Base-by-base conservation (phyloP, 208 protist genomes). In the Vickermania ingenoplastis region DNA sequence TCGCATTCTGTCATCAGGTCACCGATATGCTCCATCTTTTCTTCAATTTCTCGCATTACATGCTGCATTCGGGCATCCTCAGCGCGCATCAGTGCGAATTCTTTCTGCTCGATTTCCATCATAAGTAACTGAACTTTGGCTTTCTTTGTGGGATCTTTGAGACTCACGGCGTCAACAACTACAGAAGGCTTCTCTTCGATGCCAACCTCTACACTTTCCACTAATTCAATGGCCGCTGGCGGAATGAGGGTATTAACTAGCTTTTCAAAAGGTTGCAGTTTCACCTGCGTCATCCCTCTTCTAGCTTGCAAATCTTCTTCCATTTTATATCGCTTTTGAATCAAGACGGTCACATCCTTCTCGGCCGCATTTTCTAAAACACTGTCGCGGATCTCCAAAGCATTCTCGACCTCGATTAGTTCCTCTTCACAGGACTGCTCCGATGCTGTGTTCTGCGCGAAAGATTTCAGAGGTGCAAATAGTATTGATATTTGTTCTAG, bases 191-290 rank as follows among this genome's bases (percentile, higher is more conserved):
- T 48, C 36, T 48, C 11, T 17, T 48, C 36, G 11, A 48, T 7
- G 11, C 36, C 36, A 7, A 48, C 36, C 36, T 48, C 36, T 7
- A 17, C 17, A 17, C 11, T 48, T 17, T 63, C 28, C 23, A 25
- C 24, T 26, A 59, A 14, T 41, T 59, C 27, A 59, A 29, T 14
- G 4, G 4, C 54, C 4, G 27, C 13, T 48, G 27, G 54, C 13
- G 54, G 69, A 67, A 79, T 45, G 2, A 91, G 59, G 1, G 36
- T 25, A 41, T 91, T 71, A 17, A 88, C 59, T 4, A 75, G 75
- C 25, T 67, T 63, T 7, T 71, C 60, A 61, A 91, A 91, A 3
- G 57, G 26, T 3, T 84, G 69, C 36, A 91, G 68, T 2, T 63
- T 57, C 17, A 65, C 36, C 57, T 36, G 28, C 27, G 11, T 53